phyloP scores from a whole-genome alignment of 1,139 yeast genomes.

The Blastobotrys serpentis region DNA sequence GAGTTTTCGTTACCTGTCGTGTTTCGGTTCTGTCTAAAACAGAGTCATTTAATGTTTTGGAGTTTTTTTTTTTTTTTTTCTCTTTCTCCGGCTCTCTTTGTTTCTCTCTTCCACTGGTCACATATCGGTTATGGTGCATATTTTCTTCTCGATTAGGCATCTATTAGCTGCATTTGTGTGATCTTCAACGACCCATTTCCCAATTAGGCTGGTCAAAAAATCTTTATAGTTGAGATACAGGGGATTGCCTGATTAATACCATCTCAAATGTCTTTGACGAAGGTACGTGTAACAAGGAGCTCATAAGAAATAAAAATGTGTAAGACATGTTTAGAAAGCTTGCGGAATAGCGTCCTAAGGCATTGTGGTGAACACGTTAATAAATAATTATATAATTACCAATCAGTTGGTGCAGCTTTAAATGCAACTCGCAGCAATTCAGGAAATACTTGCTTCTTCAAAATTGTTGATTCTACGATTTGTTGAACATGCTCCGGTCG shows the following conservation, averaged over 20 bases:
- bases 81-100: no score
- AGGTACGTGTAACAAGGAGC: no score
- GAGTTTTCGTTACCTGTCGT: background rate
- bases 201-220: no score
- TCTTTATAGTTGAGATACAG: no score
- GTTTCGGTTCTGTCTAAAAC: conserved; percentile 1
- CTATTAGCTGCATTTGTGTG: background rate
- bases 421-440: conserved; percentile 60
- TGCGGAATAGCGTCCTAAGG: no score
- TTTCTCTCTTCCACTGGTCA: background rate
- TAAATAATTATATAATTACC: no score
- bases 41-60: background rate
- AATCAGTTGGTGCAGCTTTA: conserved; percentile 13
- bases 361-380: no score
- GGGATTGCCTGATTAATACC: no score
- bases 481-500: conserved; percentile 72
- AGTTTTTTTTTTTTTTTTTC: background rate
- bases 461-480: conserved; percentile 70
- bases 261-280: no score
- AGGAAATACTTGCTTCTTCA: conserved; percentile 71
- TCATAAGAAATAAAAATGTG: no score
- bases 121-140: background rate
- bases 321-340: no score
- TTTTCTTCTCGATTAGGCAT: background rate
- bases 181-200: no score